Evolutionary conservation across 352 stramenopile species (phyloP).

Genomic region (Blastocystis hominis): DNA sequence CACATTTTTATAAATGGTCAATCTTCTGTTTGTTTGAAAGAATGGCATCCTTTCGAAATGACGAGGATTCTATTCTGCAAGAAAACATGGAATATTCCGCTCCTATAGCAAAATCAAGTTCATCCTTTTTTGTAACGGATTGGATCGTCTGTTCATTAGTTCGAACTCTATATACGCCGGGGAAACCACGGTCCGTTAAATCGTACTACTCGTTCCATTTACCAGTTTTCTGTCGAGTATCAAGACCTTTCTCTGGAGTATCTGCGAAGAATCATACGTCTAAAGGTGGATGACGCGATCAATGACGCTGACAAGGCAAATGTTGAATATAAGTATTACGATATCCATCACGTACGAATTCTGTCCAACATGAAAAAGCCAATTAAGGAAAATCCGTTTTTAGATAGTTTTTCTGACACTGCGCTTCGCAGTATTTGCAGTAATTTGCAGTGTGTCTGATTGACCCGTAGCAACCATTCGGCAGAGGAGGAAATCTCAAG

Average conservation of each 20-base stretch:
- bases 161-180: background rate
- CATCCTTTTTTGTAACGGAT: no score
- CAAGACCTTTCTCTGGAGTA: background rate
- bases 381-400: slow-evolving; percentile 2
- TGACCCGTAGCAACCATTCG: background rate
- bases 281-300: background rate
- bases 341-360: background rate
- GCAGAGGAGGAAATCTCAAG: background rate
- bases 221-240: background rate
- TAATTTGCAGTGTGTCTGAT: no score
- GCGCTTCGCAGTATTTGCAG: background rate
- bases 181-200: background rate
- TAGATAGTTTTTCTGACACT: background rate
- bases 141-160: no score
- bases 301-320: background rate
- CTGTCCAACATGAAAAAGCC: background rate
- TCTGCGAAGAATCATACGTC: background rate
- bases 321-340: slow-evolving; percentile 24
- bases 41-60: no score
- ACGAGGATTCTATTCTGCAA: no score
- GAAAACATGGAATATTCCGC: no score
- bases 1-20: no score
- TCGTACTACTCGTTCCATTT: background rate
- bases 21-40: no score
- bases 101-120: no score